A percentile compares a stretch with the other conserved stretches of the same genome.
Conservation (phyloP, 208 protist species). For the Naegleria fowleri region DNA sequence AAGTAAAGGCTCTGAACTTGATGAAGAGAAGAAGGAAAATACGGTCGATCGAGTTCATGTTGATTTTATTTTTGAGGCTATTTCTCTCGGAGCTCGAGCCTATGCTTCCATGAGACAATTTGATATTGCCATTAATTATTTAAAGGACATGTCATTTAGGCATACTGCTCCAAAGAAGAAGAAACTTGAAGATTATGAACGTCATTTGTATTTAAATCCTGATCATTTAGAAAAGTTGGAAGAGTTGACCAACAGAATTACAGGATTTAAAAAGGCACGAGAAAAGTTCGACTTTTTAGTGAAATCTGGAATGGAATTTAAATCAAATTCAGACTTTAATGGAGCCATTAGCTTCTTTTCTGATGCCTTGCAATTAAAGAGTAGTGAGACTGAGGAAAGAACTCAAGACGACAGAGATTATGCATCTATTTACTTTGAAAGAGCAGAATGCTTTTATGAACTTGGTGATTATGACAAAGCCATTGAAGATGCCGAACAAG, state of each 20-base stretch:
- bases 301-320: not conserved
- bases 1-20: not conserved
- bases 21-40: constrained; percentile 12
- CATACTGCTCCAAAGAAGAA: not conserved
- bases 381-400: not conserved
- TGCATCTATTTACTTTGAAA: not conserved
- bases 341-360: not conserved
- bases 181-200: not conserved
- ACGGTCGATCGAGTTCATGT: not conserved
- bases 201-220: not conserved
- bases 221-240: not conserved
- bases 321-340: not conserved
- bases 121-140: not conserved
- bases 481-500: not conserved
- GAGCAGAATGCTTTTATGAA: constrained; percentile 14
- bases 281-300: not conserved
- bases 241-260: not conserved
- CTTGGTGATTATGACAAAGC: not conserved
- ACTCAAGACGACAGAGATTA: not conserved
- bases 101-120: not conserved
- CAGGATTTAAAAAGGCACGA: not conserved
- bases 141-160: not conserved
- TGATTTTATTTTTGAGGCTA: not conserved
- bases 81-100: not conserved
- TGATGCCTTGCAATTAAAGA: not conserved